Evolutionary conservation across 1,139 yeast genomes (phyloP).

Genomic region (Protomyces arabidopsidicola): DNA sequence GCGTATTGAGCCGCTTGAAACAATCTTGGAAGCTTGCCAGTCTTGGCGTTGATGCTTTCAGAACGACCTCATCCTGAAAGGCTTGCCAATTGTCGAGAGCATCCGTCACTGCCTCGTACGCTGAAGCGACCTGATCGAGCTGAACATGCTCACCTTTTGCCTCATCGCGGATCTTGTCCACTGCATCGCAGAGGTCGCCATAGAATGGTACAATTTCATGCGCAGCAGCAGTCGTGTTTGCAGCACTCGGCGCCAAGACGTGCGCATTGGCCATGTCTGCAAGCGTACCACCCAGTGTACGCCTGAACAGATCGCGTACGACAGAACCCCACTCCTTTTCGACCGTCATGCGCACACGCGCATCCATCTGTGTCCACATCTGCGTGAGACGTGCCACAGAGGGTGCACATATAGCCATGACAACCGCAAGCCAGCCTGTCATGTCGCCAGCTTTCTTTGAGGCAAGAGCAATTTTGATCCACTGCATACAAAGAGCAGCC

Average conservation of each 20-base stretch:
- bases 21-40: conserved; percentile 24
- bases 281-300: conserved; percentile 35
- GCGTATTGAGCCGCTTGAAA: conserved; percentile 22
- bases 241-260: conserved; percentile 82
- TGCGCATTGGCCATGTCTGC: conserved; percentile 47
- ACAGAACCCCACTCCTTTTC: conserved; percentile 92
- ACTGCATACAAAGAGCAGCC: conserved; percentile 66
- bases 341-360: conserved; percentile 56
- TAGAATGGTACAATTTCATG: conserved; percentile 82
- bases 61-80: background rate
- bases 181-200: conserved; percentile 60
- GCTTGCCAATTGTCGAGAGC: background rate
- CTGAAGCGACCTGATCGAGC: background rate
- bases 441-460: conserved; percentile 82
- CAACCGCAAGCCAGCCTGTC: conserved; percentile 92
- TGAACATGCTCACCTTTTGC: background rate
- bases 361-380: conserved; percentile 72
- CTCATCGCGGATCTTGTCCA: background rate
- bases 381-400: conserved; percentile 70
- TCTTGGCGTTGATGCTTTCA: conserved; percentile 1
- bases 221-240: conserved; percentile 68
- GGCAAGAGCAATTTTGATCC: conserved; percentile 80
- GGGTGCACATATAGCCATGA: conserved; percentile 74
- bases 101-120: background rate
- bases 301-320: conserved; percentile 76